Base-by-base conservation (phyloP, 495 filamentous ascomycete genomes). In the Hyaloscypha variabilis region DNA sequence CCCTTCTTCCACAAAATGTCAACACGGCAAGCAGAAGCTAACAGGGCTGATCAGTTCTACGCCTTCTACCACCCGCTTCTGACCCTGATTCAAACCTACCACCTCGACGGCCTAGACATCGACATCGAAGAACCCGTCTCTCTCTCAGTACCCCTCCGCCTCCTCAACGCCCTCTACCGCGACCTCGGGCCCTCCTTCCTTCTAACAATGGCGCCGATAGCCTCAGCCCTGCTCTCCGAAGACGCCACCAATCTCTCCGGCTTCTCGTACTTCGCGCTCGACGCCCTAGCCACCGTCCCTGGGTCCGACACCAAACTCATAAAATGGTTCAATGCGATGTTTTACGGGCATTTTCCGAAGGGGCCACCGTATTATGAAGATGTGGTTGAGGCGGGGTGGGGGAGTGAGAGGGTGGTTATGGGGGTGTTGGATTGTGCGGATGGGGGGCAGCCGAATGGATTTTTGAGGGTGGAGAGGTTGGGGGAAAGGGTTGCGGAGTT, bases 301-400 rank as follows among this genome's bases (percentile, higher is more conserved):
- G 67, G 74, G 60, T 63, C 65, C 1, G 73, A 78, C 6, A 62
- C 66, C 1, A 68, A 64, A 28, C 61, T 68, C 0, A 58, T 68
- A 8, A 60, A 53, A 11, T 82, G 78, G 78, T 82, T 77, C 70
- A 80, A 80, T 62, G 73, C 71, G 46, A 76, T 79, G 65, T 79
- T 79, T 69, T 82, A 82, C 71, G 77, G 77, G 50, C 74, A 75
- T 29, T 82, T 78, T 73, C 72, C 73, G 8, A 52, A 63, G 17
- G 71, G 59, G 2, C 75, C 71, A 23, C 67, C 65, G 31, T 71
- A 70, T 65, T 80, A 77, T 68, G 73, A 78, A 29, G 63, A 65
- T 23, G 76, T 78, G 61, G 63, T 79, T 6, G 67, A 70, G 1
- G 67, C 69, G 3, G 79, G 79, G 4, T 82, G 79, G 79, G 68